Conservation (phyloP, 2,329 filamentous ascomycete species). For the Colletotrichum falcatum region DNA sequence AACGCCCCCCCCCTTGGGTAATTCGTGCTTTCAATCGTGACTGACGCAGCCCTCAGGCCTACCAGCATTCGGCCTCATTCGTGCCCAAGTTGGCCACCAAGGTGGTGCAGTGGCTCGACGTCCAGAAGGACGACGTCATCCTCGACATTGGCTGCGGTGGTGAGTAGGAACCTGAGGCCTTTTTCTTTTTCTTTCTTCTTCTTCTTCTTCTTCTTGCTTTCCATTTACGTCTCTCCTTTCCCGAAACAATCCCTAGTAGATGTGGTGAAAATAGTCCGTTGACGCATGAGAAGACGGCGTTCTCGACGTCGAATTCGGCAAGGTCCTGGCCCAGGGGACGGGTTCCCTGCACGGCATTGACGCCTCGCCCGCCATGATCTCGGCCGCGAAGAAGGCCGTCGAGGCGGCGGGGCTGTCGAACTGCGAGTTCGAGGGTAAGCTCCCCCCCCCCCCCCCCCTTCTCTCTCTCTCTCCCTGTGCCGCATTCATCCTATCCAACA, state of each 20-base stretch:
- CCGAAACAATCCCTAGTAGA: background rate
- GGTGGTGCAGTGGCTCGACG: constrained; percentile 68
- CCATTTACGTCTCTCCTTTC: no score
- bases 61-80: constrained; percentile 71
- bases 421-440: constrained; percentile 59
- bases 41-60: constrained; percentile 58
- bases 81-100: constrained; percentile 72
- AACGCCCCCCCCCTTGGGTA: no score
- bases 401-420: constrained; percentile 49
- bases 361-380: constrained; percentile 69
- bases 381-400: constrained; percentile 59
- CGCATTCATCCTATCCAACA: background rate
- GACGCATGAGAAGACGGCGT: constrained; percentile 62
- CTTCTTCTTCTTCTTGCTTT: no score
- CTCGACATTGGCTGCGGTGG: constrained; percentile 75
- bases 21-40: background rate
- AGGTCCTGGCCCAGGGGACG: constrained; percentile 57
- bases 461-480: no score
- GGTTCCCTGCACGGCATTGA: constrained; percentile 69
- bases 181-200: no score
- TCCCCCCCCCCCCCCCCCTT: background rate
- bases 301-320: constrained; percentile 65
- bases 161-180: constrained; percentile 45
- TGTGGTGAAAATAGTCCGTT: background rate
- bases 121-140: constrained; percentile 67